Evolutionary conservation across 2,329 filamentous ascomycete species (phyloP), one percentile per base, ranked within the genome.

Genomic region (Colletotrichum limetticola): DNA sequence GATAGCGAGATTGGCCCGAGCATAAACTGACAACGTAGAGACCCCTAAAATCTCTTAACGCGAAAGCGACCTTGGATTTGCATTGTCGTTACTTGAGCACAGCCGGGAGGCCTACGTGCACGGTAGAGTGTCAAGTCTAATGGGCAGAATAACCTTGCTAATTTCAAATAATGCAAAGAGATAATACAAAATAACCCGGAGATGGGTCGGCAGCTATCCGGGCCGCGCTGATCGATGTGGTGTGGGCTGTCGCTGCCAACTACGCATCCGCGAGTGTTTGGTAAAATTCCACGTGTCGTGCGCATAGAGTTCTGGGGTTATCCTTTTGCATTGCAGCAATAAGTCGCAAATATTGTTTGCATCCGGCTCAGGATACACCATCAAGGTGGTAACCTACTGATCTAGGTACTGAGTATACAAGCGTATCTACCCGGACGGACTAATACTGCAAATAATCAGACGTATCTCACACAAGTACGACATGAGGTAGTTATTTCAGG

Each of bases 151-250:
- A 52, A 5, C 11, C 42, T 62, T 19, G 16, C n/a, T 28, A 52
- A 63, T 68, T 57, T 58, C 24, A 62, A 52, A 53, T 52, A 37
- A 57, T 66, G 68, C 63, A 35, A 24, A 19, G 16, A 24, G n/a
- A 16, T n/a, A 19, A 63, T 26, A 35, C 32, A 22, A 9, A 2
- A 26, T 3, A 49, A 49, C 8, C 37, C 19, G 9, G 19, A 49
- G 42, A 49, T n/a, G 19, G 42, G 42, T 9, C 37, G 42, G 59
- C n/a, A 46, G 12, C 32, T 53, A 72, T 70, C 35, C 26, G 46
- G 53, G 70, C 61, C 5, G 42, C 28, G 14, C 26, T 56, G 32
- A 37, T 63, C 53, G 52, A 32, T 26, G 46, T 63, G 46, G 42
- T 22, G 42, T 42, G 12, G 28, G 28, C 14, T 28, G 22, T 28